A percentile compares a stretch with the other conserved stretches of the same genome.
Conservation (phyloP, 2,329 filamentous ascomycete species). For the Nigrospora oryzae region DNA sequence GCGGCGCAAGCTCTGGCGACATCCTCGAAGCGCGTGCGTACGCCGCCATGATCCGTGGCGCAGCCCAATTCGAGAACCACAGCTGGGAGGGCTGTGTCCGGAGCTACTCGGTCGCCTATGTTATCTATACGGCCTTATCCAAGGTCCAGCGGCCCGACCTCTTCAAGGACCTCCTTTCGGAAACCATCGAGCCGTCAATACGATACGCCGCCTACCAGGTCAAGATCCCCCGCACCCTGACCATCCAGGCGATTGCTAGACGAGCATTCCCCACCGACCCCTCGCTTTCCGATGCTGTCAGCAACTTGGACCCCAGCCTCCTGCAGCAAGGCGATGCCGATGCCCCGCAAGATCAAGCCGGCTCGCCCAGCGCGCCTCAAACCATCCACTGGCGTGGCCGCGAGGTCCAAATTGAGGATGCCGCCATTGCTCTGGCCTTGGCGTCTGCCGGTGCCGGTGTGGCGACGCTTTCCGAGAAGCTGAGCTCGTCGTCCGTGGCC, state of each 20-base stretch:
- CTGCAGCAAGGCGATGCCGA: conserved; percentile 48
- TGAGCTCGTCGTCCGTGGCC: conserved; percentile 33
- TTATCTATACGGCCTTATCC: conserved; percentile 75
- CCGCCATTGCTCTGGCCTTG: conserved; percentile 79
- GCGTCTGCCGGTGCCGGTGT: conserved; percentile 55
- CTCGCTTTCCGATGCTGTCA: conserved; percentile 56
- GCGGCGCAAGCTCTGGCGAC: conserved; percentile 60
- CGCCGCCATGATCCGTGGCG: conserved; percentile 64
- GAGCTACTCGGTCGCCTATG: conserved; percentile 66
- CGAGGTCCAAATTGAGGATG: conserved; percentile 84
- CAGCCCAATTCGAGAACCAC: conserved; percentile 78
- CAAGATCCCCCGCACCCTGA: conserved; percentile 76
- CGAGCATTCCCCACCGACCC: conserved; percentile 66
- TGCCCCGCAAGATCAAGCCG: conserved; percentile 39
- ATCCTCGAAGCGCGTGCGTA: conserved; percentile 84
- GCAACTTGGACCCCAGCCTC: conserved; percentile 60
- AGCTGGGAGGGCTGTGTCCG: conserved; percentile 73
- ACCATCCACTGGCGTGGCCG: conserved; percentile 80
- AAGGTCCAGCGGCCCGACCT: conserved; percentile 60
- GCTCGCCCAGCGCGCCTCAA: conserved; percentile 52
- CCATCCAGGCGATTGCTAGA: conserved; percentile 70
- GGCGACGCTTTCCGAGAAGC: conserved; percentile 35
- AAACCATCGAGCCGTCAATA: conserved; percentile 86
- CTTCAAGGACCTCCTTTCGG: conserved; percentile 77
- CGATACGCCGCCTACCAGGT: conserved; percentile 91